phyloP scores from a whole-genome alignment of 306 rosid species.

The Argentina anserina region DNA sequence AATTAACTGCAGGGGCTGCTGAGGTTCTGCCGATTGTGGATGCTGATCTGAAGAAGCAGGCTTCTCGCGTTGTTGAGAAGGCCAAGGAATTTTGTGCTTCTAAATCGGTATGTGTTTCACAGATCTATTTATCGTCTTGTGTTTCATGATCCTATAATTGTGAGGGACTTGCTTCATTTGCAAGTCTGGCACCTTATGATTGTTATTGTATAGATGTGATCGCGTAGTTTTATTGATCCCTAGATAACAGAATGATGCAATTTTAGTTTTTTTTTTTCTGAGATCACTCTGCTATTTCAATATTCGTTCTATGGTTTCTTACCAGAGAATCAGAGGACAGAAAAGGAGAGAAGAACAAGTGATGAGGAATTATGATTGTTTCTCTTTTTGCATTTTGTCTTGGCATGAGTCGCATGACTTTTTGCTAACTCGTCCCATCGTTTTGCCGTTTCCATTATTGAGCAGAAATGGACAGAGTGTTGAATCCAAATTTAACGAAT shows the following conservation, averaged over 20 bases:
- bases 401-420: not conserved
- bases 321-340: not conserved
- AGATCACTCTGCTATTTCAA: not conserved
- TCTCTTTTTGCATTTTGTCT: not conserved
- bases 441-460: not conserved
- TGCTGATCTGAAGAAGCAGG: constrained; percentile 40
- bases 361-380: not conserved
- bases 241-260: not conserved
- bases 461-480: not conserved
- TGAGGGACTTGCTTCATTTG: not conserved
- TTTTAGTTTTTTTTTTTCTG: not conserved
- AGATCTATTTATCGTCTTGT: not conserved
- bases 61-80: constrained; percentile 24
- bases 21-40: constrained; percentile 55
- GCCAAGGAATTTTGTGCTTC: constrained; percentile 42
- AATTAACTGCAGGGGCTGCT: constrained; percentile 35
- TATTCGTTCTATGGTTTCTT: not conserved
- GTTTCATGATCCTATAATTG: not conserved
- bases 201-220: not conserved
- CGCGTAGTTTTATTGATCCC: not conserved
- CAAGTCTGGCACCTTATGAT: not conserved
- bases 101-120: constrained; percentile 35
- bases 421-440: not conserved
- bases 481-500: not conserved
- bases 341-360: not conserved